Conservation (phyloP, 2,329 filamentous ascomycete genomes). For the Colletotrichum sojae region DNA sequence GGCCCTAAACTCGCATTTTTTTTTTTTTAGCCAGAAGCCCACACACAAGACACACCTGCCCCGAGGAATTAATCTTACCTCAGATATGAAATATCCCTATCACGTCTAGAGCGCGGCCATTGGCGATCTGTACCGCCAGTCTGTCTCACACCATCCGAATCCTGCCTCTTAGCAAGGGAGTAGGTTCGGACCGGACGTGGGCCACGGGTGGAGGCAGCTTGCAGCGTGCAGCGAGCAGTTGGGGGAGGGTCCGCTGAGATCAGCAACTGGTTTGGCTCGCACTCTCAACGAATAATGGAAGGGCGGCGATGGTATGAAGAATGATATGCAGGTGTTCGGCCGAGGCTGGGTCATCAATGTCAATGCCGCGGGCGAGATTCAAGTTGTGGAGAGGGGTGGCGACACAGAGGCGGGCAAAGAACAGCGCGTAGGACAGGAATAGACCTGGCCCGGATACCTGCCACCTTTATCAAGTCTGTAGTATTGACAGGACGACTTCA, state of each 20-base stretch:
- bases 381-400: slow-evolving; percentile 18
- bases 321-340: slow-evolving; percentile 14
- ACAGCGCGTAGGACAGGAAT: not conserved
- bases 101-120: slow-evolving; percentile 29
- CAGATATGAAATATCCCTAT: slow-evolving; percentile 39
- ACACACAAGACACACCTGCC: slow-evolving; percentile 25
- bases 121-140: slow-evolving; percentile 33
- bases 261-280: slow-evolving; percentile 13
- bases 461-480: slow-evolving; percentile 27
- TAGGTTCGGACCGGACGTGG: slow-evolving; percentile 18
- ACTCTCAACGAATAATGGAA: slow-evolving; percentile 21
- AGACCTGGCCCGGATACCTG: slow-evolving; percentile 16
- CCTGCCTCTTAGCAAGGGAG: slow-evolving; percentile 32
- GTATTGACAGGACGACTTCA: slow-evolving; percentile 25
- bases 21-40: slow-evolving; percentile 25
- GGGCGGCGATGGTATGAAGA: slow-evolving; percentile 16
- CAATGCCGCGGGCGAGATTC: slow-evolving; percentile 8
- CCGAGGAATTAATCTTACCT: slow-evolving; percentile 38
- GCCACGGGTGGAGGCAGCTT: slow-evolving; percentile 1
- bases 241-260: slow-evolving; percentile 9
- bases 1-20: slow-evolving; percentile 24
- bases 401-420: slow-evolving; percentile 14
- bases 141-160: slow-evolving; percentile 39
- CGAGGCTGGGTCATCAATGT: slow-evolving; percentile 3
- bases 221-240: not conserved